Evolutionary conservation across 495 filamentous ascomycete species (phyloP), one percentile per base, ranked within the genome.

Genomic region (Mytilinidion resinicola): DNA sequence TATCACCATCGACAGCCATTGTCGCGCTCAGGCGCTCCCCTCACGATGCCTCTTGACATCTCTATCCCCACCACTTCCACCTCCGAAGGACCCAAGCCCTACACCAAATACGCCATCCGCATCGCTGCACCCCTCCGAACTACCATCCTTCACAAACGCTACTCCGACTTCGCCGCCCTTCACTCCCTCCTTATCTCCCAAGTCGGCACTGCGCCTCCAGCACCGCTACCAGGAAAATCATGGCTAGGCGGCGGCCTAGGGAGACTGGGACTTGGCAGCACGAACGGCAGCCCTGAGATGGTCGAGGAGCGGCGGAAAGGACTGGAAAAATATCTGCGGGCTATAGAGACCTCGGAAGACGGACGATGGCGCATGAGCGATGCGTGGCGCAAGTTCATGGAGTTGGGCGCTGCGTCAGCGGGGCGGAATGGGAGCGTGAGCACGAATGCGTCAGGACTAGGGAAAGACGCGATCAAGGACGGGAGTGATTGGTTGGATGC

Each of bases 61-160:
- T 33, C 61, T 0, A 64, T 64, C 36, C 61, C 65, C 10, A 35
- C 61, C 1, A 53, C 61, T 4, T 48, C 53, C 55, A 63, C 56
- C 35, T 19, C 30, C 96, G 72, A 81, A 86, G 77, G 75, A 35
- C 72, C 78, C 30, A 93, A 91, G 64, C 84, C 89, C 0, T 89
- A 87, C 77, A 97, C 93, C 0, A 74, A 89, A 73, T 98, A 97
- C 80, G 89, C 93, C 77, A 90, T 97, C 71, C 85, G 84, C 39
- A 78, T 96, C 63, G 86, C 88, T 57, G 84, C 92, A 4, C 91
- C 93, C 9, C 83, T 98, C 52, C 59, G 90, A 58, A 90, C 89
- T 53, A 89, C 90, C 69, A 87, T 85, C 67, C 78, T 96, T 59
- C 83, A 86, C 60, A 96, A 96, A 74, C 90, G 93, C 65, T 98